Evolutionary conservation across 768 basidiomycete genomes (phyloP).

Genomic region (Psilocybe azurescens): DNA sequence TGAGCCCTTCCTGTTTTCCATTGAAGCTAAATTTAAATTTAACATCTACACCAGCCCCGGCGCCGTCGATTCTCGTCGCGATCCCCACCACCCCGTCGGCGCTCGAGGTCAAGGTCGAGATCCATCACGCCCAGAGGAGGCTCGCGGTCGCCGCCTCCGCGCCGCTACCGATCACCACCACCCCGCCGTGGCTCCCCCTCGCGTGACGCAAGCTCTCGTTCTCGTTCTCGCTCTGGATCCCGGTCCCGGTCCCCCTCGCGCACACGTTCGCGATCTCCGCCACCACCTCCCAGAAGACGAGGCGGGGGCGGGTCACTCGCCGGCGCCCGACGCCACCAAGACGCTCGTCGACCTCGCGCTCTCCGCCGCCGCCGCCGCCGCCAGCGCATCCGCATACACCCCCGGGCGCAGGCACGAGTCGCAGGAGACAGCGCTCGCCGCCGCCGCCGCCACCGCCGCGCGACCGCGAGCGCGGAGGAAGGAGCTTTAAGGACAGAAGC

Average conservation of each 20-base stretch:
- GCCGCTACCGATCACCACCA: slow-evolving; percentile 34
- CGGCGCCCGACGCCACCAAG: slow-evolving; percentile 37
- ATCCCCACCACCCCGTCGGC: slow-evolving; percentile 54
- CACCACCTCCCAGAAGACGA: slow-evolving; percentile 33
- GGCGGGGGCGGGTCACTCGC: slow-evolving; percentile 6
- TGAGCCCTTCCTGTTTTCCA: slow-evolving; percentile 13
- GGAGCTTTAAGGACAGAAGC: slow-evolving; percentile 38
- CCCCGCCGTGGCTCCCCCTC: slow-evolving; percentile 40
- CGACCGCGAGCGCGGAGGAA: slow-evolving; percentile 31
- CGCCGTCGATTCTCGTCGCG: slow-evolving; percentile 50
- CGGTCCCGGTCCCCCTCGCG: slow-evolving; percentile 40
- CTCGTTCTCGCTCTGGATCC: slow-evolving; percentile 32
- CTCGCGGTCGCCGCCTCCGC: slow-evolving; percentile 43
- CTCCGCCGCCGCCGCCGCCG: slow-evolving; percentile 20
- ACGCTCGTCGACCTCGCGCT: slow-evolving; percentile 50
- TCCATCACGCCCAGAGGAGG: slow-evolving; percentile 28
- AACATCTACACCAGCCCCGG: slow-evolving; percentile 27
- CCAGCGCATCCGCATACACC: background rate
- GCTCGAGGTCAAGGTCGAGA: slow-evolving; percentile 46
- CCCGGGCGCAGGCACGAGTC: too few species aligned
- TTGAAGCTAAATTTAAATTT: background rate
- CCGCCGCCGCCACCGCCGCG: slow-evolving; percentile 46
- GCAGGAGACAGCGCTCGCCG: slow-evolving; percentile 29
- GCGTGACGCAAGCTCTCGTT: slow-evolving; percentile 24
- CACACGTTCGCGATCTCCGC: slow-evolving; percentile 52